These are phyloP conservation scores for Chlorella sp. DNA, from an alignment of 139 green algal species.

Conservation along the genomic window DNA sequence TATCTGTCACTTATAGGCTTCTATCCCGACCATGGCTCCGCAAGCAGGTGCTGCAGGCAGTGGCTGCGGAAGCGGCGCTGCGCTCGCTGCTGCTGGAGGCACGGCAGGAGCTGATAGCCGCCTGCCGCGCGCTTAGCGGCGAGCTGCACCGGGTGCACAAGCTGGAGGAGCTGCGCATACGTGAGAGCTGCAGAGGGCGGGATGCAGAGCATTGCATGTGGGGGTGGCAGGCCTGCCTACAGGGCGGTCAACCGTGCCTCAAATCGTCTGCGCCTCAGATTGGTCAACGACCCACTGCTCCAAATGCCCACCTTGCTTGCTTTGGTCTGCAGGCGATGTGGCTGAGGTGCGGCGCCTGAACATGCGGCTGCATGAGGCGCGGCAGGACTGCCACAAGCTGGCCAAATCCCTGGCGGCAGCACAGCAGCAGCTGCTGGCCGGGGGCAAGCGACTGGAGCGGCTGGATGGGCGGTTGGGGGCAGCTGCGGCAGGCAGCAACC, in stretches of 20 bases:
- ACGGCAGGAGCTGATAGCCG: conserved; percentile 19
- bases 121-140: conserved; percentile 1
- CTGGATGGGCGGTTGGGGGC: not conserved
- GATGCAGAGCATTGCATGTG: too few species aligned
- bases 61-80: conserved; percentile 23
- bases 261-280: too few species aligned
- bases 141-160: conserved; percentile 30
- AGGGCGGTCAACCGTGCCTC: too few species aligned
- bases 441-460: not conserved
- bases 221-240: too few species aligned
- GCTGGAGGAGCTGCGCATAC: conserved; percentile 15
- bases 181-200: conserved; percentile 6
- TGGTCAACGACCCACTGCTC: too few species aligned
- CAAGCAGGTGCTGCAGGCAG: conserved; percentile 13
- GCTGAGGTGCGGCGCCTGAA: conserved; percentile 26
- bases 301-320: too few species aligned
- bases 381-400: not conserved
- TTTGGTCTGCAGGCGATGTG: conserved; percentile 17
- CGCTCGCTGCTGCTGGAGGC: conserved; percentile 12
- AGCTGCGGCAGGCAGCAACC: not conserved
- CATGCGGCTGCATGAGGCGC: not conserved
- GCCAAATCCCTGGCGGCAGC: not conserved
- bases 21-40: too few species aligned
- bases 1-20: too few species aligned
- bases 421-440: conserved; percentile 7